These are phyloP conservation scores for Crithidia mellificae DNA, from an alignment of 208 protist genomes.

Conservation along the genomic window DNA sequence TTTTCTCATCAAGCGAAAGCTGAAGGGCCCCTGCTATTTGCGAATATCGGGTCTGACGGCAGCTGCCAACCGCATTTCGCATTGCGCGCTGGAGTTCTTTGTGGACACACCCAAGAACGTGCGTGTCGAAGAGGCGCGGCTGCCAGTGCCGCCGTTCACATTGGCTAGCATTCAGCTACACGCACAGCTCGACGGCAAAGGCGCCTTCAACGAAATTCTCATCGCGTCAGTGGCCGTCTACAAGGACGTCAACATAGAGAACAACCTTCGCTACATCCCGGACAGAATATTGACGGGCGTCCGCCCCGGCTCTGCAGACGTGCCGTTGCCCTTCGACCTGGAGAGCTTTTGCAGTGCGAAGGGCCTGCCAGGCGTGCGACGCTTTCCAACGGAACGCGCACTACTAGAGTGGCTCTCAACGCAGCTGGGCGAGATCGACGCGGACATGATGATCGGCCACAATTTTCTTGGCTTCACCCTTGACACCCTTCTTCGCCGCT, in stretches of 20 bases:
- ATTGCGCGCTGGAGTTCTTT: conserved; percentile 83
- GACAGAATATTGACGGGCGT: conserved; percentile 63
- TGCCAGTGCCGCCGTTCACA: conserved; percentile 80
- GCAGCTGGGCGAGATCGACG: conserved; percentile 89
- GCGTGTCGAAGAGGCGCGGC: conserved; percentile 50
- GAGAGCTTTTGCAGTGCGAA: conserved; percentile 73
- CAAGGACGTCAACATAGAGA: conserved; percentile 78
- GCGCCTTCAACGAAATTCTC: conserved; percentile 91
- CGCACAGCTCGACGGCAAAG: conserved; percentile 78
- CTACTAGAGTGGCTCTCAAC: conserved; percentile 81
- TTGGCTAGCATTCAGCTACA: conserved; percentile 90
- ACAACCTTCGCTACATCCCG: conserved; percentile 36
- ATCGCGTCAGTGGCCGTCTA: conserved; percentile 82
- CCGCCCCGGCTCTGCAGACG: conserved; percentile 41
- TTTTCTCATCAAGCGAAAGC: conserved; percentile 91
- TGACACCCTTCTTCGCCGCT: conserved; percentile 95
- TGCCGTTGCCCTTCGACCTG: conserved; percentile 77
- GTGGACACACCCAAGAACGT: conserved; percentile 79
- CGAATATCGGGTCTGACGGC: conserved; percentile 43
- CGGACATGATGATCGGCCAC: conserved; percentile 96
- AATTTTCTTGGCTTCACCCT: conserved; percentile 98
- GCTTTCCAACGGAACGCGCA: conserved; percentile 73
- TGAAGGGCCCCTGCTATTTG: conserved; percentile 95
- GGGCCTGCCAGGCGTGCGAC: conserved; percentile 52
- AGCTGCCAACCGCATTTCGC: conserved; percentile 60